Evolutionary conservation across 495 filamentous ascomycete genomes (phyloP), one percentile per base, ranked within the genome.

Genomic region (Penicillium ochrochloron): DNA sequence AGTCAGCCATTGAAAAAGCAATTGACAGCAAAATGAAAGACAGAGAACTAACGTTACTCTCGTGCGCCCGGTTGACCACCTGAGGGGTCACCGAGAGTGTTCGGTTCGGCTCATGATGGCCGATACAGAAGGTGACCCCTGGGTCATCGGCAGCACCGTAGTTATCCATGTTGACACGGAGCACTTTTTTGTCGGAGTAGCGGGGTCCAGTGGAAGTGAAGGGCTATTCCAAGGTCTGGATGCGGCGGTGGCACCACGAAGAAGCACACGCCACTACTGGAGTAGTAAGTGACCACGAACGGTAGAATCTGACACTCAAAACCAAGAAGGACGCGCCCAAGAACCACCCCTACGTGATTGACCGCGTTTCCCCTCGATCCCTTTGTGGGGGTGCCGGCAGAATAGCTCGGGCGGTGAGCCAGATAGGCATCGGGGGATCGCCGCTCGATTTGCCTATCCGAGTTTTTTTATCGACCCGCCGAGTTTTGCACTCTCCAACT

Each of bases 61-160:
- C 88, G 61, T 93, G 87, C 2, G 92, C 87, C 64, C 88, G 85
- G 41, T 80, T 80, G 65, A 96, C 85, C 57, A 90, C 79, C 62
- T 85, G 71, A 17, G 87, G 76, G 10, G 86, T 86, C 61, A 94
- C 86, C 23, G 85, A 81, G 48, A 85, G 70, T 3, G 76, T 72
- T 10, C 92, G 84, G 35, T 84, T 84, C 10, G 84, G 86, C 71
- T 96, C 90, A 84, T 97, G 91, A 58, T 96, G 91, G 48, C 92
- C 93, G 61, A 97, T 84, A 66, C 89, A 94, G 70, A 95, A 93
- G 1, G 76, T 76, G 19, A 90, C 89, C 33, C 74, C 74, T 10
- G 85, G 79, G 55, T 87, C 85, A 33, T 86, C 86, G 3, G 79
- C 80, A 58, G 79, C 78, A 63, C 65, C 71, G 58, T 76, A 72